Percentiles rank a stretch among this genome's conserved stretches.
These are phyloP conservation scores for Rhizoclosmatium sp. DNA, from an alignment of 192 early-diverging fungal genomes.

Conservation along the genomic window DNA sequence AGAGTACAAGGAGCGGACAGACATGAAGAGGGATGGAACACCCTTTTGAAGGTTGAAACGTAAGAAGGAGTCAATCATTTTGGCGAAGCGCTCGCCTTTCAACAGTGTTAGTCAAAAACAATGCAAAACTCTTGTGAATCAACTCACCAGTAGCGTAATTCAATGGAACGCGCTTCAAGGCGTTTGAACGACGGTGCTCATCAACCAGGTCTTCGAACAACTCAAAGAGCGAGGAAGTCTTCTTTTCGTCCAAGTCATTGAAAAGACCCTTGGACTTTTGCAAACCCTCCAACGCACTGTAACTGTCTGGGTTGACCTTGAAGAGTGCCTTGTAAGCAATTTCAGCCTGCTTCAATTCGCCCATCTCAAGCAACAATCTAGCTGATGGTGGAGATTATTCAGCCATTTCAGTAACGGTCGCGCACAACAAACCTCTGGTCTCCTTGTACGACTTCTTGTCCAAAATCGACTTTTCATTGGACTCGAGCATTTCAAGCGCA, in stretches of 20 bases:
- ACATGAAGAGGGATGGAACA: constrained; percentile 91
- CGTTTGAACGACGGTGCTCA: constrained; percentile 84
- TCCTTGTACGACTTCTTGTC: constrained; percentile 81
- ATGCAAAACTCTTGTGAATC: neutral
- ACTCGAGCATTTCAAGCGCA: constrained; percentile 80
- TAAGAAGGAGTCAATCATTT: constrained; percentile 71
- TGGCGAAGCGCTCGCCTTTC: constrained; percentile 48
- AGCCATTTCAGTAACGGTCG: neutral
- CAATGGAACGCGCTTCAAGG: constrained; percentile 79
- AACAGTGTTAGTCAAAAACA: neutral
- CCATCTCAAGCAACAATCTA: constrained; percentile 73
- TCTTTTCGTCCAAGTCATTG: constrained; percentile 38
- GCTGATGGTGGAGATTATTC: constrained; percentile 47
- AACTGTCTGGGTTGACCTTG: constrained; percentile 81
- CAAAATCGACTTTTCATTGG: constrained; percentile 74
- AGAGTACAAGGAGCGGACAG: constrained; percentile 78
- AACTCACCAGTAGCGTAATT: constrained; percentile 73
- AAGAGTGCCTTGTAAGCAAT: constrained; percentile 78
- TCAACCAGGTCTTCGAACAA: constrained; percentile 60
- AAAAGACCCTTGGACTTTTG: constrained; percentile 59
- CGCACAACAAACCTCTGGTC: constrained; percentile 46
- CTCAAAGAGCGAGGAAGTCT: constrained; percentile 44
- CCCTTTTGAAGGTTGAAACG: constrained; percentile 85
- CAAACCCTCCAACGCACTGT: constrained; percentile 75
- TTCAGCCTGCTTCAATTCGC: constrained; percentile 75